Evolutionary conservation across 371 early-diverging fungal genomes (phyloP).

Genomic region (Mortierella sp.): DNA sequence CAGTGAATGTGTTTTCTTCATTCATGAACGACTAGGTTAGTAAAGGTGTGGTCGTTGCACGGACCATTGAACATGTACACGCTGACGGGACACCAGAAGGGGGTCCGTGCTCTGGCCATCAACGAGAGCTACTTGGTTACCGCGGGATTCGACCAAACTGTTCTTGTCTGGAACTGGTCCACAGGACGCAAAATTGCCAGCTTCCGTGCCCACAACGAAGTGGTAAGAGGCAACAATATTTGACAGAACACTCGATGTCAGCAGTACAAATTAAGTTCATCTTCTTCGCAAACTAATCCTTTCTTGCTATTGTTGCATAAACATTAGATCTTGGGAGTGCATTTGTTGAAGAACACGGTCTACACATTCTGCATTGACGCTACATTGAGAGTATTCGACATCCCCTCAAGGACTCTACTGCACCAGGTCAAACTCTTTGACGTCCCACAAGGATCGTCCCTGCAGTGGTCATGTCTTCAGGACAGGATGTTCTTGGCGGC

Average conservation of each 20-base stretch:
- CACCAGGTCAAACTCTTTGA: conserved; percentile 49
- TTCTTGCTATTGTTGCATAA: not conserved
- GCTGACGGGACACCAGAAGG: conserved; percentile 48
- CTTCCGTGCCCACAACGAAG: conserved; percentile 52
- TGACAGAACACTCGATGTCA: too few species aligned
- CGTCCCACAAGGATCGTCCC: conserved; percentile 27
- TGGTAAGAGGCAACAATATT: conserved; percentile 16
- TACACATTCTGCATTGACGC: conserved; percentile 52
- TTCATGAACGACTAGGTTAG: conserved; percentile 10
- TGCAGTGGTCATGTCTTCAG: conserved; percentile 44
- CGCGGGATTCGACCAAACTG: conserved; percentile 48
- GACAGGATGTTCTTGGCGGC: conserved; percentile 35
- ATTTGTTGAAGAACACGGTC: conserved; percentile 36
- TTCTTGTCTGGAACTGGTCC: conserved; percentile 45
- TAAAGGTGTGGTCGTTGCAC: conserved; percentile 53
- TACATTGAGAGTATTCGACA: conserved; percentile 41
- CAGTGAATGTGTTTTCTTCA: not conserved
- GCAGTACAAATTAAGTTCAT: not conserved
- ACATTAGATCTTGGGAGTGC: conserved; percentile 41
- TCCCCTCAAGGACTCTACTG: conserved; percentile 41
- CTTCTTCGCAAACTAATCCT: not conserved
- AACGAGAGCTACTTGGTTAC: conserved; percentile 43
- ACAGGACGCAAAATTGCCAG: conserved; percentile 38
- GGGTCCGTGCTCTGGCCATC: conserved; percentile 47
- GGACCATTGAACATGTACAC: conserved; percentile 41